phyloP scores from a whole-genome alignment of 169 alveolate species.

The Eimeria acervulina region DNA sequence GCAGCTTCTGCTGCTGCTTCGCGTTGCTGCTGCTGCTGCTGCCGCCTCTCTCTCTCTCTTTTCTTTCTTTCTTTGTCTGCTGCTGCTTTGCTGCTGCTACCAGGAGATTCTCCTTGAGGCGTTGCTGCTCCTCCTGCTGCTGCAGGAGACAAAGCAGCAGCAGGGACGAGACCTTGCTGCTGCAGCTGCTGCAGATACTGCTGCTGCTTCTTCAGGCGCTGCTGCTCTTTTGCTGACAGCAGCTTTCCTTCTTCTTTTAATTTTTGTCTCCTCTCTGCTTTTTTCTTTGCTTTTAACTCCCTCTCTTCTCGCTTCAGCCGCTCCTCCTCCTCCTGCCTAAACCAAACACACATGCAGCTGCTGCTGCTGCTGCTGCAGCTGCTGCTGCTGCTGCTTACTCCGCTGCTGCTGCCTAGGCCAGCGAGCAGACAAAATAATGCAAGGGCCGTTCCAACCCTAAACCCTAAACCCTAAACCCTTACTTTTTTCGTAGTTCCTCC shows the following conservation, averaged over 20 bases:
- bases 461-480: background rate
- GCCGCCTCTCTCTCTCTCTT: constrained; percentile 50
- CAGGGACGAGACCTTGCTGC: background rate
- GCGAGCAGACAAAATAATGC: no score
- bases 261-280: constrained; percentile 50
- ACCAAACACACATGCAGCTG: background rate
- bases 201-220: constrained; percentile 55
- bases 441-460: constrained; percentile 1
- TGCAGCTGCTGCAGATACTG: constrained; percentile 8
- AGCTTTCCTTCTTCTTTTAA: constrained; percentile 75
- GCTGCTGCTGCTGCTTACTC: no score
- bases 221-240: constrained; percentile 77
- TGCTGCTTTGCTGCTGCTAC: constrained; percentile 83
- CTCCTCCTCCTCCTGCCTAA: constrained; percentile 79
- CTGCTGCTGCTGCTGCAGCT: no score
- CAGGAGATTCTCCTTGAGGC: constrained; percentile 87
- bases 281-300: constrained; percentile 82
- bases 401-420: background rate
- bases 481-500: constrained; percentile 67
- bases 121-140: constrained; percentile 37
- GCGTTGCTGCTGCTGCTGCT: no score
- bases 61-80: constrained; percentile 62
- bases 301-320: constrained; percentile 75
- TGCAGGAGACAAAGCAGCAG: constrained; percentile 30
- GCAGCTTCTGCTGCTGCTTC: constrained; percentile 12